Evolutionary conservation across 371 early-diverging fungal species (phyloP), one percentile per base, ranked within the genome.

Genomic region (Chytridiales sp.): DNA sequence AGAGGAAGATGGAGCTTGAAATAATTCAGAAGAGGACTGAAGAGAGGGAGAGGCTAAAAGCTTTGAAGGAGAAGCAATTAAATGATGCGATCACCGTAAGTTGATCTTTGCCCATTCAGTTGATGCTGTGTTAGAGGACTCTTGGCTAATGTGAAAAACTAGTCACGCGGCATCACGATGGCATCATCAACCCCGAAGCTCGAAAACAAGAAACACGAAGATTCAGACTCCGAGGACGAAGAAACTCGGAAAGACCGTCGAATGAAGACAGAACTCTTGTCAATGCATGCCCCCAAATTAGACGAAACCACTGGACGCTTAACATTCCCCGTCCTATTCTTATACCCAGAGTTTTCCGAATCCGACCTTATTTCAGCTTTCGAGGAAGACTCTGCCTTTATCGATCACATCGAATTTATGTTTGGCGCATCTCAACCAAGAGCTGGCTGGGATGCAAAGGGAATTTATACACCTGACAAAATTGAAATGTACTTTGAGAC

Each of bases 301-400:
- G 89, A 92, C 61, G 63, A 73, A 9, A 78, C 76, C 27, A 72
- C 82, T 0, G 81, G 85, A 27, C 80, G 81, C 22, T 68, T 98
- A 30, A 76, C 84, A 13, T 87, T 90, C 82, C 97, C 98, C 0
- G 92, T 91, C 1, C 81, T 93, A 55, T 92, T 98, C 60, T 69
- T 96, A 71, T 98, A 98, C 72, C 98, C 98, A 26, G 95, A 97
- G 70, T 80, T 86, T 69, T 86, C 87, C 60, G 88, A 97, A 66
- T 89, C 90, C 3, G 98, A 98, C 69, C 85, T 92, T 59, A 90
- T 98, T 49, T 83, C 87, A 58, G 74, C 80, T 24, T 94, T 93
- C 64, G 79, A 92, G 69, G 97, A 97, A 70, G 73, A 79, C 15
- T 78, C 83, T 59, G 84, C 92, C 21, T 89, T 98, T 61, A 61